Evolutionary conservation across 345 rosid species (phyloP), one percentile per base, ranked within the genome.

Genomic region (Pseudoturritis turrita): DNA sequence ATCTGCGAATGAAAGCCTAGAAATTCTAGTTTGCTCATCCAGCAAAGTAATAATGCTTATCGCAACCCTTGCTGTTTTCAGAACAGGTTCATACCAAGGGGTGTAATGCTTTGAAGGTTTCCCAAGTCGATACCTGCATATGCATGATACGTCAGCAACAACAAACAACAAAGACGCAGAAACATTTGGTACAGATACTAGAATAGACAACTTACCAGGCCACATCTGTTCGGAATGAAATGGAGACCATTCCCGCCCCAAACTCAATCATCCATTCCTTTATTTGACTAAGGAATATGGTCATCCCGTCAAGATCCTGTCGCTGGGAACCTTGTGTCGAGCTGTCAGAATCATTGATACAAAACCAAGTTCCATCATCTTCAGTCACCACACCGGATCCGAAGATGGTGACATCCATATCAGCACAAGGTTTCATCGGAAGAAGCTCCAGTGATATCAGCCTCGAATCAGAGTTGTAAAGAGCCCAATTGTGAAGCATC

Each of bases 241-340:
- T 74, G 57, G 78, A 85, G 57, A 88, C 65, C 88, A 77, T 78
- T 10, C 85, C 78, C 12, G 87, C 71, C 25, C 93, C 94, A 65
- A 81, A 86, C 69, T 93, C 98, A 47, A 90, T 87, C 91, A 78
- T 81, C 97, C 98, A 90, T 72, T 87, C 97, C 77, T 93, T 93
- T 44, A 93, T 77, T 22, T 86, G 83, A 73, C 90, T 86, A 71
- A 93, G 76, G 68, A 58, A 88, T 26, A 88, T 80, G 4, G 87
- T 82, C 71, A 81, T 53, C 54, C 98, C 85, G 55, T 64, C 78
- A 65, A 53, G 71, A 60, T 55, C 78, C 18, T 70, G 65, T 7
- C 74, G 73, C 40, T 68, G 84, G 8, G 81, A 77, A 53, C 44
- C 64, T 36, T 62, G 80, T 6, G 80, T 73, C 47, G 86, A 79